Evolutionary conservation across 306 rosid species (phyloP), one percentile per base, ranked within the genome.

Genomic region (Aeschynomene evenia): DNA sequence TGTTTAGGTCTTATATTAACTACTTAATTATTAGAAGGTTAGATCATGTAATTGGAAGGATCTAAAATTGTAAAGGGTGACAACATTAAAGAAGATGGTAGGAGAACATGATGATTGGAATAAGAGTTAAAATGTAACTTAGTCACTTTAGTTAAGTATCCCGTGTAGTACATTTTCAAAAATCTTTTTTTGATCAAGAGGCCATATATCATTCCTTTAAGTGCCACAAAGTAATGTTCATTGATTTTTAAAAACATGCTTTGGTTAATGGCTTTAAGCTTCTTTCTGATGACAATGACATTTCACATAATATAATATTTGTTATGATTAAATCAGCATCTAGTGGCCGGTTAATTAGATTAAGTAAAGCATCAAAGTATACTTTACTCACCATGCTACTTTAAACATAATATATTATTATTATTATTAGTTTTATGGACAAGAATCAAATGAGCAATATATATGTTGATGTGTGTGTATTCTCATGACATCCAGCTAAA

Each of bases 361-460:
- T 36, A 64, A 65, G 59, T 49, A 65, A 71, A 57, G 74, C 78
- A 58, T 65, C 68, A n/a, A 57, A 29, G 49, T 28, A 64, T 31
- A 65, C 62, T 66, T 65, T 70, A 15, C 24, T 31, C 15, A 46
- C 64, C 28, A 49, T 51, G 60, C 60, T 39, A 19, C 74, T 66
- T 67, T 58, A 59, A 50, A 37, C 73, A n/a, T 3, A 18, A 71
- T 48, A 77, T 34, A 55, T 54, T 46, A 9, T 21, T n/a, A n/a
- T n/a, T n/a, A n/a, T n/a, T n/a, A n/a, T n/a, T n/a, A 56, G 15
- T 2, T 26, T n/a, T 26, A 26, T 34, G 8, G 40, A 45, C 46
- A 36, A 65, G 75, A 71, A 71, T 77, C 82, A 49, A 42, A 70
- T 56, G 20, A 63, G 16, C 42, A 58, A n/a, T n/a, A n/a, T n/a